These are phyloP conservation scores for Suillus americanus DNA, from an alignment of 768 basidiomycete species.

Conservation along the genomic window DNA sequence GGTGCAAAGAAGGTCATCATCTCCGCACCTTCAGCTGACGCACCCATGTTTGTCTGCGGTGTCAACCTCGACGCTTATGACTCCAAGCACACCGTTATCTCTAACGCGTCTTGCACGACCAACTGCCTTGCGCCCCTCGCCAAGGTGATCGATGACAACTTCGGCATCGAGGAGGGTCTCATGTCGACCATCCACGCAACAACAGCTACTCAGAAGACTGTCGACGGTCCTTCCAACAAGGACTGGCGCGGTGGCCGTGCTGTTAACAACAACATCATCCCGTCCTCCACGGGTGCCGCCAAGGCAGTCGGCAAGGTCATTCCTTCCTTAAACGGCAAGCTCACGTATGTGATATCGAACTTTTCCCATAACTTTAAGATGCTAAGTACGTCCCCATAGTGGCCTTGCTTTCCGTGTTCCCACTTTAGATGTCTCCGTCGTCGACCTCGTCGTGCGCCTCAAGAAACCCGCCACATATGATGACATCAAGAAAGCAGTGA, in stretches of 20 bases:
- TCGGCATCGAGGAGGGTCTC: slow-evolving; percentile 92
- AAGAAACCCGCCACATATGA: slow-evolving; percentile 87
- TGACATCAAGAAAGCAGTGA: slow-evolving; percentile 84
- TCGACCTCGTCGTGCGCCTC: slow-evolving; percentile 92
- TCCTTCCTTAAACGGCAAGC: slow-evolving; percentile 93
- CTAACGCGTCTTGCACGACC: slow-evolving; percentile 99
- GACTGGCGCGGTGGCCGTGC: slow-evolving; percentile 98
- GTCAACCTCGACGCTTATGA: slow-evolving; percentile 96
- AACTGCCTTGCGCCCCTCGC: slow-evolving; percentile 99
- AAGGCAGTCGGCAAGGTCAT: slow-evolving; percentile 99
- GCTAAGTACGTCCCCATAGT: slow-evolving; percentile 35
- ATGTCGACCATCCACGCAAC: slow-evolving; percentile 99
- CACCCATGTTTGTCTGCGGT: slow-evolving; percentile 92
- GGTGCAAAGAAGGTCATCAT: slow-evolving; percentile 99
- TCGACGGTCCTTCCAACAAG: slow-evolving; percentile 92
- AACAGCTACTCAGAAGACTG: slow-evolving; percentile 94
- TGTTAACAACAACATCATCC: slow-evolving; percentile 98
- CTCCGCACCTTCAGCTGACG: slow-evolving; percentile 97
- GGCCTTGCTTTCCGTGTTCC: slow-evolving; percentile 98
- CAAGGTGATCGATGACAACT: slow-evolving; percentile 97
- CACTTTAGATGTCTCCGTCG: slow-evolving; percentile 94
- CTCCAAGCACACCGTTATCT: slow-evolving; percentile 88
- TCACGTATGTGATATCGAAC: slow-evolving; percentile 70
- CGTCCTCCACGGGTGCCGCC: slow-evolving; percentile 97
- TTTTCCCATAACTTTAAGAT: slow-evolving; percentile 1